phyloP scores from a whole-genome alignment of 306 rosid species.

The Ormosia semicastrata region DNA sequence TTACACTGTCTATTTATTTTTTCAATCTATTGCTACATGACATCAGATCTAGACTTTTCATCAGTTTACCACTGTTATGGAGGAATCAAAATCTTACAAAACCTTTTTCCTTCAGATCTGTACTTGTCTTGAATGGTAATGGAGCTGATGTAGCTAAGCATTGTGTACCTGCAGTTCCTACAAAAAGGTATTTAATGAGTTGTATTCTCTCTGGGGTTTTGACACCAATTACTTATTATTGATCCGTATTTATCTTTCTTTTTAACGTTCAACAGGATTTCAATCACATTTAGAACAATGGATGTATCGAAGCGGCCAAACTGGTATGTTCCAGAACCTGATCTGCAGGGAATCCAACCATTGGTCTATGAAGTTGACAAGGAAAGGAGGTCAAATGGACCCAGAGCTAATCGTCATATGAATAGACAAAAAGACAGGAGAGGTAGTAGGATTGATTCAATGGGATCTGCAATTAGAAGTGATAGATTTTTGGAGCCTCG shows the following conservation, averaged over 20 bases:
- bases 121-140: slow-evolving; percentile 85
- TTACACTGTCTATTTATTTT: neutral
- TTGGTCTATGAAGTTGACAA: slow-evolving; percentile 53
- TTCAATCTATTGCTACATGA: slow-evolving; percentile 7
- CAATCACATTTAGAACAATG: slow-evolving; percentile 96
- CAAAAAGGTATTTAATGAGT: slow-evolving; percentile 52
- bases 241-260: slow-evolving; percentile 1
- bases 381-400: slow-evolving; percentile 35
- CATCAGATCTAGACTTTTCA: neutral
- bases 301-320: slow-evolving; percentile 61
- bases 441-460: slow-evolving; percentile 43
- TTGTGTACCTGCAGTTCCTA: slow-evolving; percentile 92
- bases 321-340: slow-evolving; percentile 64
- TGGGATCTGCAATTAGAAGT: slow-evolving; percentile 45
- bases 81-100: slow-evolving; percentile 29
- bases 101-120: slow-evolving; percentile 65
- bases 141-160: slow-evolving; percentile 97
- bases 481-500: slow-evolving; percentile 45
- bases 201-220: neutral
- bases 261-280: slow-evolving; percentile 54
- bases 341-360: slow-evolving; percentile 73
- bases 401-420: slow-evolving; percentile 32
- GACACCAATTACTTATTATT: neutral
- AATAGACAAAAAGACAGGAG: slow-evolving; percentile 49
- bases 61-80: neutral